Evolutionary conservation across 352 stramenopile species (phyloP).

Genomic region (Phytopythium aichiense): DNA sequence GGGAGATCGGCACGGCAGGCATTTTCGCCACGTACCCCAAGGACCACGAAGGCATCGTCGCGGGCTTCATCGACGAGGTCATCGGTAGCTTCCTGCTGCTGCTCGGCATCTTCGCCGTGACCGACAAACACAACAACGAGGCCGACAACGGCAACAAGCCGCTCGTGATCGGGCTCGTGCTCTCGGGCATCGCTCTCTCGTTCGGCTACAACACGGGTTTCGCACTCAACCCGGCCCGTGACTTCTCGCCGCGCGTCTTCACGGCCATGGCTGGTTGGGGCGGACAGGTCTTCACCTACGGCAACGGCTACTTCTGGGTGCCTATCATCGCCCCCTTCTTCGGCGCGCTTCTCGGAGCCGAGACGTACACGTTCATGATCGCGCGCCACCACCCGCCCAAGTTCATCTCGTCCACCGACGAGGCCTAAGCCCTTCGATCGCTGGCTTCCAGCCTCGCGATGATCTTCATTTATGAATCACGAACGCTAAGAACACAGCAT

Average conservation of each 20-base stretch:
- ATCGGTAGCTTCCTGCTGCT: constrained; percentile 59
- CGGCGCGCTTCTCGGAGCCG: constrained; percentile 51
- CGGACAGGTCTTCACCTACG: constrained; percentile 59
- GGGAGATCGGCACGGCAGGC: constrained; percentile 55
- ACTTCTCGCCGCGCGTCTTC: constrained; percentile 66
- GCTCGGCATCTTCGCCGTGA: constrained; percentile 62
- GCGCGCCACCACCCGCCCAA: constrained; percentile 52
- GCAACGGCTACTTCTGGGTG: constrained; percentile 76
- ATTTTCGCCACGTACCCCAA: constrained; percentile 79
- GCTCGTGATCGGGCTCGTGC: constrained; percentile 65
- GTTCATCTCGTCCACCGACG: constrained; percentile 16
- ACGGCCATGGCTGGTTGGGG: constrained; percentile 61
- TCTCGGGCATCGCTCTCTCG: constrained; percentile 68
- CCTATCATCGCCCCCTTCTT: constrained; percentile 68
- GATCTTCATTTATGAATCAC: not conserved
- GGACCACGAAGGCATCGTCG: constrained; percentile 49
- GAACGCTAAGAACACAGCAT: not conserved
- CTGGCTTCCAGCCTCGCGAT: not conserved
- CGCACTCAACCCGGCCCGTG: constrained; percentile 64
- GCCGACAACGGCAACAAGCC: constrained; percentile 64
- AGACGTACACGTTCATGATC: constrained; percentile 65
- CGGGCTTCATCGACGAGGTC: constrained; percentile 60
- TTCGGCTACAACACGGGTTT: constrained; percentile 83
- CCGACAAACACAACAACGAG: constrained; percentile 71
- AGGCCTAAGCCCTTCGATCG: not conserved